A percentile compares a stretch with the other conserved stretches of the same genome.
Conservation (phyloP, 805 yeast species). For the Wickerhamiella sergipiensis region DNA sequence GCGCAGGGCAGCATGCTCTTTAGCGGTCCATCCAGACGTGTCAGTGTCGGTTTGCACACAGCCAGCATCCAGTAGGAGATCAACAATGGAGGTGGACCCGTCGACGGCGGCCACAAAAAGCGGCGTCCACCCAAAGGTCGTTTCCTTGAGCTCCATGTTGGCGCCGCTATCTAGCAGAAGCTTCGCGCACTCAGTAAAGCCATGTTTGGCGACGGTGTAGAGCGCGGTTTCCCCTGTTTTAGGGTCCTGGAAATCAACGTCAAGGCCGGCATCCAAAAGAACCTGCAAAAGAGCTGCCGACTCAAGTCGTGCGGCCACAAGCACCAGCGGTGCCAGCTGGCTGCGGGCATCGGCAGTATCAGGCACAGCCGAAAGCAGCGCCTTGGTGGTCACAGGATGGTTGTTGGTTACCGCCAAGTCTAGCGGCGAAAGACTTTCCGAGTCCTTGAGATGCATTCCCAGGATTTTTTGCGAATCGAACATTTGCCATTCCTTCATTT, state of each 20-base stretch:
- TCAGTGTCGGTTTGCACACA: slow-evolving; percentile 49
- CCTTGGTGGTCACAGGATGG: slow-evolving; percentile 62
- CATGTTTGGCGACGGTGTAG: slow-evolving; percentile 63
- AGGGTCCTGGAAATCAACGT: slow-evolving; percentile 47
- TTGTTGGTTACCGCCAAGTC: slow-evolving; percentile 72
- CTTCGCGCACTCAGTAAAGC: slow-evolving; percentile 39
- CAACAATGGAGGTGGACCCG: slow-evolving; percentile 49
- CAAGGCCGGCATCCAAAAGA: slow-evolving; percentile 39
- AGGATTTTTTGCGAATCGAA: slow-evolving; percentile 13
- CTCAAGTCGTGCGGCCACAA: slow-evolving; percentile 56
- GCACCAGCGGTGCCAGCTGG: slow-evolving; percentile 28
- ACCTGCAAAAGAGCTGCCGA: slow-evolving; percentile 41
- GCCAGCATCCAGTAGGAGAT: slow-evolving; percentile 37
- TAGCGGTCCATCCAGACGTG: slow-evolving; percentile 92
- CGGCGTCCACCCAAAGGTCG: slow-evolving; percentile 88
- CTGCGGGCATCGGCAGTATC: slow-evolving; percentile 8
- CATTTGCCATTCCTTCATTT: slow-evolving; percentile 42
- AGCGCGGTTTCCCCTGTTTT: slow-evolving; percentile 57
- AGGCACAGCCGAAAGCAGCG: slow-evolving; percentile 32
- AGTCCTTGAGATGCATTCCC: slow-evolving; percentile 32
- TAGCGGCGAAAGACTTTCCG: slow-evolving; percentile 67
- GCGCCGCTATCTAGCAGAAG: slow-evolving; percentile 51
- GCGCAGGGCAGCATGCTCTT: slow-evolving; percentile 86
- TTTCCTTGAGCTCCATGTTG: slow-evolving; percentile 60
- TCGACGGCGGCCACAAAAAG: slow-evolving; percentile 81